Evolutionary conservation across 805 yeast species (phyloP).

Genomic region (Grigorovia jiainica): DNA sequence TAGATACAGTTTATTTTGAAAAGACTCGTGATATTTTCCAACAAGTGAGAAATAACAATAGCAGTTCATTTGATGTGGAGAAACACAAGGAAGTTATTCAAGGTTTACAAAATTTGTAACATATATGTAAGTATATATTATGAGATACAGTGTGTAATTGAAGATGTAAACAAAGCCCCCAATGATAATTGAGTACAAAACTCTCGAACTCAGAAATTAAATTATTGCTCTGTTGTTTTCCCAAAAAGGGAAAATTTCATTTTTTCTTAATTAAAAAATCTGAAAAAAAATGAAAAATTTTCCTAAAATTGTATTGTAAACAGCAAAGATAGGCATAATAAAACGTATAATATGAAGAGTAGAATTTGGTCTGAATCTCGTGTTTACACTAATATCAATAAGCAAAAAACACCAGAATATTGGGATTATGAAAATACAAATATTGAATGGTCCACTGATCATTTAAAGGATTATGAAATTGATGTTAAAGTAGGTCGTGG

Average conservation of each 20-base stretch:
- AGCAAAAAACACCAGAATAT: conserved; percentile 56
- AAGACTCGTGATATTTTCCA: conserved; percentile 83
- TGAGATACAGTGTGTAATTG: too few species aligned
- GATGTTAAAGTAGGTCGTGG: conserved; percentile 83
- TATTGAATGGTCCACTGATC: conserved; percentile 52
- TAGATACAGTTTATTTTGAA: conserved; percentile 92
- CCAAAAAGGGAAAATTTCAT: too few species aligned
- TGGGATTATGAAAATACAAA: conserved; percentile 77
- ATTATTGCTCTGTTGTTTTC: too few species aligned
- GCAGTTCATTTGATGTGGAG: conserved; percentile 11
- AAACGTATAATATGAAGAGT: conserved; percentile 26
- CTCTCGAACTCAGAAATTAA: too few species aligned
- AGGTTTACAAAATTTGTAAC: conserved; percentile 23
- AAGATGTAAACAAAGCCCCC: neutral
- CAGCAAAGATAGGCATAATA: too few species aligned
- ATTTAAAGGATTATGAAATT: conserved; percentile 54
- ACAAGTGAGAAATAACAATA: conserved; percentile 39
- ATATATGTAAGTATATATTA: neutral
- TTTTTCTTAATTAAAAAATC: too few species aligned
- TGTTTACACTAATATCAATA: conserved; percentile 71
- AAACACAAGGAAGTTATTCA: conserved; percentile 30
- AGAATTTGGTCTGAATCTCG: conserved; percentile 39
- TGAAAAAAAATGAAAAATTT: too few species aligned
- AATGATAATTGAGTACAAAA: too few species aligned
- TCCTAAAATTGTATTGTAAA: too few species aligned